These are phyloP conservation scores for Neurospora pannonica DNA, from an alignment of 495 filamentous ascomycete species.

Conservation along the genomic window DNA sequence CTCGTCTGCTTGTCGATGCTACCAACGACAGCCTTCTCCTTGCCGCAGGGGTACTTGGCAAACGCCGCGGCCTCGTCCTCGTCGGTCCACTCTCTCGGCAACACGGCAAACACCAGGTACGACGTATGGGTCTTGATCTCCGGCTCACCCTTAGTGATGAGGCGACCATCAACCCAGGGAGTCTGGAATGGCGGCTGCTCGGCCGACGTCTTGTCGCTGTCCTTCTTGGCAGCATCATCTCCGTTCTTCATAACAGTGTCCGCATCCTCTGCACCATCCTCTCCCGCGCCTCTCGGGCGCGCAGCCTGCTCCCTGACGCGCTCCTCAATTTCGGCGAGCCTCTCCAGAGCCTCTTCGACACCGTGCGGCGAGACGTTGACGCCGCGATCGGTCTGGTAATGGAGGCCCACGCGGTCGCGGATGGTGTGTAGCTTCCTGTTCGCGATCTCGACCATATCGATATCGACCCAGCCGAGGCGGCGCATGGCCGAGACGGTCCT, in stretches of 20 bases:
- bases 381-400: constrained; percentile 30
- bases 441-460: constrained; percentile 81
- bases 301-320: constrained; percentile 48
- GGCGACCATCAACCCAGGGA: constrained; percentile 52
- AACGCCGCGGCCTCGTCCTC: constrained; percentile 67
- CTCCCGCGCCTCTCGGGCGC: constrained; percentile 9
- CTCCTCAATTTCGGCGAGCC: constrained; percentile 63
- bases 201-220: background rate
- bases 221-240: constrained; percentile 20
- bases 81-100: constrained; percentile 76
- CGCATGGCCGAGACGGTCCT: constrained; percentile 71
- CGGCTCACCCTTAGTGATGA: constrained; percentile 70
- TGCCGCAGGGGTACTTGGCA: constrained; percentile 49
- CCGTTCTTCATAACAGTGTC: constrained; percentile 11
- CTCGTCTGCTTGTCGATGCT: constrained; percentile 43
- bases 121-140: constrained; percentile 93
- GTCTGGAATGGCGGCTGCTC: background rate
- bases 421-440: constrained; percentile 70
- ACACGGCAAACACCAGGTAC: constrained; percentile 86
- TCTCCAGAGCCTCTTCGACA: constrained; percentile 67
- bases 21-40: constrained; percentile 35
- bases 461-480: constrained; percentile 75
- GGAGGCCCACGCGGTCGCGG: constrained; percentile 64
- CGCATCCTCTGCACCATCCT: constrained; percentile 19
- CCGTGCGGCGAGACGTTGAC: constrained; percentile 46